Evolutionary conservation across 441 rosid species (phyloP), one percentile per base, ranked within the genome.

Genomic region (Isatis lusitanica): DNA sequence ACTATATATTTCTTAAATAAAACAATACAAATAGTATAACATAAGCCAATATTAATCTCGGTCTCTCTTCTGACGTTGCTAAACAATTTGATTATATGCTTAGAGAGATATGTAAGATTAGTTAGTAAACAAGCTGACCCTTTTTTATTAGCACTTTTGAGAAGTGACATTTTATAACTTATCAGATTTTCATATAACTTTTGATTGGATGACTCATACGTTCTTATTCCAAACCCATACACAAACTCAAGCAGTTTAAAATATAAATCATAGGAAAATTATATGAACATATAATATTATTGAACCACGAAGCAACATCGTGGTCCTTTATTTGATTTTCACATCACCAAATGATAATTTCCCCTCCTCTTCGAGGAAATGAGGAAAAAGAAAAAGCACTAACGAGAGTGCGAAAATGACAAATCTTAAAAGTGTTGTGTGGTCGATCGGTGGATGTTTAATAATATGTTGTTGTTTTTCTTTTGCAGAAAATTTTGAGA

Each of bases 341-440:
- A 74, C 43, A 58, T 38, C 53, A 50, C 73, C 10, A 60, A 30
- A 48, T 66, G 21, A 48, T 74, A 50, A 21, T 60, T 73, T 60
- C 68, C 9, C 61, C 11, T 42, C 0, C 36, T 58, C 68, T 66
- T 74, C 73, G 30, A 66, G 67, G 62, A 58, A 66, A 48, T 21
- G 61, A 66, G 43, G 52, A 40, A 66, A 47, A 74, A 51, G 61
- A n/a, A 38, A 38, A 26, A 13, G 60, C 77, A 74, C 66, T 74
- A 26, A 16, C 51, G 28, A 15, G 53, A 72, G 72, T 74, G 67
- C 36, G 61, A 58, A 59, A 48, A 48, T 50, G 67, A 58, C 67
- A 26, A 58, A 30, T 18, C 36, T 17, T 16, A 7, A 5, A 55
- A 7, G 31, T 36, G 13, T 31, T 55, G 57, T 55, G 57, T 36